Percentiles rank a stretch among this genome's conserved stretches.
phyloP scores from a whole-genome alignment of 2,329 filamentous ascomycete species.

The Thielaviopsis musarum region DNA sequence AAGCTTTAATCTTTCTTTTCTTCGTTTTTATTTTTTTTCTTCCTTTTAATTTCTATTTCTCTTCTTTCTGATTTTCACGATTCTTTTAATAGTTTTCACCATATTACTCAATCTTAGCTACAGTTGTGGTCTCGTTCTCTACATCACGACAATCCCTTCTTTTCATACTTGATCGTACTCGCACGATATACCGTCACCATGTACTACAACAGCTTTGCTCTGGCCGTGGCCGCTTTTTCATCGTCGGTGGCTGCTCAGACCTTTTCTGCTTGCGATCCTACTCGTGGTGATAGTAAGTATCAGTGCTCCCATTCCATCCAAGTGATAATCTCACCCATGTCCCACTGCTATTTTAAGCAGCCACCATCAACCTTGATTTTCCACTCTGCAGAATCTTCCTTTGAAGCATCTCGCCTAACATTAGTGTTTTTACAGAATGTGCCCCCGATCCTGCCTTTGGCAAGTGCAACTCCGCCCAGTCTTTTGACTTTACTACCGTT shows the following conservation, averaged over 20 bases:
- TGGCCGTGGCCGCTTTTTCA: conserved; percentile 24
- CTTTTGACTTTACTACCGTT: conserved; percentile 48
- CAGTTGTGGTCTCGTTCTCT: not conserved
- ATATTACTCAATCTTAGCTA: not conserved
- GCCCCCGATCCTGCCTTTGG: conserved; percentile 48
- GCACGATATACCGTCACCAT: conserved; percentile 1
- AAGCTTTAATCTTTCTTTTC: not conserved
- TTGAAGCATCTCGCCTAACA: not conserved
- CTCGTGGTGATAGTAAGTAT: conserved; percentile 12
- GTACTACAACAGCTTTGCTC: conserved; percentile 28
- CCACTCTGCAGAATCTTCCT: not conserved
- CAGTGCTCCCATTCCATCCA: not conserved
- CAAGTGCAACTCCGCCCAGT: conserved; percentile 22
- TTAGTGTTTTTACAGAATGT: conserved; percentile 24
- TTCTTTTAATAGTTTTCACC: not conserved
- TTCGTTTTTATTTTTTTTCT: not conserved
- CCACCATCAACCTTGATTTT: not conserved
- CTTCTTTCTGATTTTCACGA: not conserved
- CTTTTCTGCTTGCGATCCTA: conserved; percentile 35
- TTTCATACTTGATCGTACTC: not conserved
- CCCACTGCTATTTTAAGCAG: not conserved
- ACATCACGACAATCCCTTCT: not conserved
- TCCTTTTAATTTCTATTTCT: not conserved
- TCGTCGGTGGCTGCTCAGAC: conserved; percentile 37
- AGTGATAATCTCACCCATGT: no score